Evolutionary conservation across 768 basidiomycete genomes (phyloP).

Genomic region (Russula earlei): DNA sequence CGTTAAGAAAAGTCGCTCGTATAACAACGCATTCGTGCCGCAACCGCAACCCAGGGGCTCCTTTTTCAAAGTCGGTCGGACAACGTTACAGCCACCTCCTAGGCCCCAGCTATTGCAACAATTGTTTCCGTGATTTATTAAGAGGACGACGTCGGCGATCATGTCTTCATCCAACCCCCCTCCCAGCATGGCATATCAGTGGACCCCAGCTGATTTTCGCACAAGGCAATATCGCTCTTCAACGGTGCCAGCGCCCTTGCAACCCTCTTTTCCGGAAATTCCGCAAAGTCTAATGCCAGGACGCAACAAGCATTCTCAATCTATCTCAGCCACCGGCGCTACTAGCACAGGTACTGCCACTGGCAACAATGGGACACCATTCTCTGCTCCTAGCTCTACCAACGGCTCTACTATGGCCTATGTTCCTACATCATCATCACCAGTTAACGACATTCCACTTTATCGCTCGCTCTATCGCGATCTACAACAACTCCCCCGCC

Average conservation of each 20-base stretch:
- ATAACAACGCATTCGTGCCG: too few relatives aligned
- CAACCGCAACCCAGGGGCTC: too few relatives aligned
- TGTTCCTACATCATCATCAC: not conserved
- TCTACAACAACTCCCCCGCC: not conserved
- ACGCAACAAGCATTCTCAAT: not conserved
- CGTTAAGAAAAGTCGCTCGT: not conserved
- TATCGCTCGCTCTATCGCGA: not conserved
- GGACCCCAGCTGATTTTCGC: not conserved
- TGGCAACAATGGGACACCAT: not conserved
- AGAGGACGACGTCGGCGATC: not conserved
- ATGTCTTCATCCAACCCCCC: not conserved
- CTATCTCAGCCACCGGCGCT: not conserved
- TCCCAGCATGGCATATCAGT: not conserved
- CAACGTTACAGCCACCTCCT: not conserved
- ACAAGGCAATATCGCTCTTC: slow-evolving; percentile 1
- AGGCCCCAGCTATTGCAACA: too few relatives aligned
- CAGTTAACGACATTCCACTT: not conserved
- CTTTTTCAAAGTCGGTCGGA: too few relatives aligned
- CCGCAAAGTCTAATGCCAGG: slow-evolving; percentile 12
- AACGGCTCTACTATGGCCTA: not conserved
- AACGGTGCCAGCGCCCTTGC: not conserved
- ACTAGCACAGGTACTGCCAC: not conserved
- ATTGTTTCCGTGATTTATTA: too few relatives aligned
- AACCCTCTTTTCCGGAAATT: not conserved
- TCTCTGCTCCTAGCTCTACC: not conserved